A percentile compares a stretch with the other conserved stretches of the same genome.
Conservation (phyloP, 1,284 basidiomycete genomes). For the Sparassis latifolia region DNA sequence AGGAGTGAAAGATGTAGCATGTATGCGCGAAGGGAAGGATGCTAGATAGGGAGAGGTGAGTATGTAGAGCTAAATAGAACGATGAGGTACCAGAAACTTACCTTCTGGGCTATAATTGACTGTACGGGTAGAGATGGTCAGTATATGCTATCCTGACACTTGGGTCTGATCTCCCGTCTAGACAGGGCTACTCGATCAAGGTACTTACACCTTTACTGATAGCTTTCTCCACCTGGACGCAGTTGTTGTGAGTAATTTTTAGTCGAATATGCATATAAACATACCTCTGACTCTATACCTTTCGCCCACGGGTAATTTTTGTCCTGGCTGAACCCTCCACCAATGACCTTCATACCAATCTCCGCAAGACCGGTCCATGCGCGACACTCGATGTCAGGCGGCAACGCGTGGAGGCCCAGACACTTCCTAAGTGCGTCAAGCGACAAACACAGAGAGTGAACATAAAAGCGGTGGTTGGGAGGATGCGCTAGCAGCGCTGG, state of each 20-base stretch:
- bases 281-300: constrained; percentile 48
- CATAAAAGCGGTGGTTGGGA: constrained; percentile 49
- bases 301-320: constrained; percentile 37
- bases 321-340: constrained; percentile 34
- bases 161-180: too few species aligned
- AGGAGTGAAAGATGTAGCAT: constrained; percentile 51
- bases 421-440: constrained; percentile 48
- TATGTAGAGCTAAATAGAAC: neutral
- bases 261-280: constrained; percentile 4
- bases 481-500: constrained; percentile 56
- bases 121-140: constrained; percentile 17
- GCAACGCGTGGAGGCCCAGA: constrained; percentile 41
- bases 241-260: neutral
- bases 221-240: constrained; percentile 40
- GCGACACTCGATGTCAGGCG: constrained; percentile 55
- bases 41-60: constrained; percentile 26
- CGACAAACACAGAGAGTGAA: constrained; percentile 48
- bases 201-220: constrained; percentile 42
- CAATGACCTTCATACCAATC: constrained; percentile 49
- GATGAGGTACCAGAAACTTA: constrained; percentile 16
- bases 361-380: constrained; percentile 65
- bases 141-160: neutral
- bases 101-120: constrained; percentile 60
- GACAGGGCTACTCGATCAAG: neutral
- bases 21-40: constrained; percentile 54